Evolutionary conservation across 768 basidiomycete species (phyloP).

Genomic region (Mycena albidolilacea): DNA sequence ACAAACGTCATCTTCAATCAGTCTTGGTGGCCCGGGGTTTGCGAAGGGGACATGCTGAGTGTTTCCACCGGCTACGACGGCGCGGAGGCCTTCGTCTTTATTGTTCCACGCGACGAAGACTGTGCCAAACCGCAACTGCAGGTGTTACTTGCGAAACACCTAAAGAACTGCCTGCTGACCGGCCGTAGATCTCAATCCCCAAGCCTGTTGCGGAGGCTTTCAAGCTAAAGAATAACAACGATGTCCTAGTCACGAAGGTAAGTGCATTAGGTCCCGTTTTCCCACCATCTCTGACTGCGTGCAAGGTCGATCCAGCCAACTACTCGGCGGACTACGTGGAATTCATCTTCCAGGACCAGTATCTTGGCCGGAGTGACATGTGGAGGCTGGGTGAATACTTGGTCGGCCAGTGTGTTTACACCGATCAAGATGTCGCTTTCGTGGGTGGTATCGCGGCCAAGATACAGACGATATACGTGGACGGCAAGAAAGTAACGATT

Average conservation of each 20-base stretch:
- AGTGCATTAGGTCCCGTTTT: constrained; percentile 49
- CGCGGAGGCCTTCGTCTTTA: constrained; percentile 72
- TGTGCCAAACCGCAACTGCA: constrained; percentile 76
- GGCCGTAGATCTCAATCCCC: constrained; percentile 80
- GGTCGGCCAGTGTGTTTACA: constrained; percentile 85
- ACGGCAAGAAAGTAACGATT: constrained; percentile 70
- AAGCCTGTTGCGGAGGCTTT: constrained; percentile 81
- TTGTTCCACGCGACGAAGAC: constrained; percentile 76
- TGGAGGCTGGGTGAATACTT: constrained; percentile 92
- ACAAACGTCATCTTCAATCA: constrained; percentile 78
- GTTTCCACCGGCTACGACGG: constrained; percentile 61
- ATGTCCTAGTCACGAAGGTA: constrained; percentile 85
- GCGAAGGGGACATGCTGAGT: constrained; percentile 81
- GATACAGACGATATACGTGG: constrained; percentile 84
- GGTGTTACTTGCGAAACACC: constrained; percentile 49
- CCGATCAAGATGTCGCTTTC: constrained; percentile 88
- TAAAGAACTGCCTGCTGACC: constrained; percentile 1
- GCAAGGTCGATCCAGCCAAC: constrained; percentile 76
- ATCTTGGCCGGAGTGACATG: constrained; percentile 96
- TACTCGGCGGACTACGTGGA: constrained; percentile 87
- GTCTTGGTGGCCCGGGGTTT: constrained; percentile 82
- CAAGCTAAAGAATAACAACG: constrained; percentile 77
- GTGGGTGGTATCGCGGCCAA: constrained; percentile 88
- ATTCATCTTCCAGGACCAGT: constrained; percentile 94
- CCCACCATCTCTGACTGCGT: constrained; percentile 30